phyloP scores from a whole-genome alignment of 2,329 filamentous ascomycete species.

The Boeremia lycopersici region DNA sequence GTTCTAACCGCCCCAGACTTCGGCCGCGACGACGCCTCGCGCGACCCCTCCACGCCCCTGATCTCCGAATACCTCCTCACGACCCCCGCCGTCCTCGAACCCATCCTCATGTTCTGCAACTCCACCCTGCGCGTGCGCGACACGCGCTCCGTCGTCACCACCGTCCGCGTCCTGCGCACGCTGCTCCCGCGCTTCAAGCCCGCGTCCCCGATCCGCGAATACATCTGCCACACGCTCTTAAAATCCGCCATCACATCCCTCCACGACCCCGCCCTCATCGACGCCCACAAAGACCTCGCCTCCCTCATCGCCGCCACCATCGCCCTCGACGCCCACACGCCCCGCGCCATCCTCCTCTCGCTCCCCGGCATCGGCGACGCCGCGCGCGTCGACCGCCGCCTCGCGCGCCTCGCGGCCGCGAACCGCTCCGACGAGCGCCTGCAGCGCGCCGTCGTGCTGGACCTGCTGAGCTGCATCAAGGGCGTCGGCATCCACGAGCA shows the following conservation, averaged over 20 bases:
- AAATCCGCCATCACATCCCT: constrained; percentile 89
- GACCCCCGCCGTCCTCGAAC: constrained; percentile 79
- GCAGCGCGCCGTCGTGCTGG: constrained; percentile 80
- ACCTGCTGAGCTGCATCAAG: constrained; percentile 83
- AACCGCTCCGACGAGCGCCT: constrained; percentile 68
- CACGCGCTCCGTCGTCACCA: constrained; percentile 83
- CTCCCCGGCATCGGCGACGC: constrained; percentile 74
- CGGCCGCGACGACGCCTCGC: constrained; percentile 35
- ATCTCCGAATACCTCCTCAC: constrained; percentile 84
- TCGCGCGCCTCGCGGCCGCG: constrained; percentile 46
- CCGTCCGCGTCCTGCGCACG: constrained; percentile 83
- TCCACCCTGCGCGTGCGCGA: constrained; percentile 91
- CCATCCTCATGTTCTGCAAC: constrained; percentile 87
- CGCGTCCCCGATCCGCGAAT: constrained; percentile 72
- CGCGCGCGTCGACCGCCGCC: constrained; percentile 66
- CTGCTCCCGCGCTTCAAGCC: constrained; percentile 78
- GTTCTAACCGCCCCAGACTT: no score
- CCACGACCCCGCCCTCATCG: constrained; percentile 95
- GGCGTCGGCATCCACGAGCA: constrained; percentile 93
- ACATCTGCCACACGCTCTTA: constrained; percentile 85
- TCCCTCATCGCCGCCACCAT: constrained; percentile 86
- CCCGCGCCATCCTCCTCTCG: constrained; percentile 75
- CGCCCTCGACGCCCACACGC: constrained; percentile 75
- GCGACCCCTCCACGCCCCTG: constrained; percentile 58
- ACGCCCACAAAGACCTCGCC: constrained; percentile 91